phyloP scores from a whole-genome alignment of 106 monocot genomes.

The Apostasia ramifera region DNA sequence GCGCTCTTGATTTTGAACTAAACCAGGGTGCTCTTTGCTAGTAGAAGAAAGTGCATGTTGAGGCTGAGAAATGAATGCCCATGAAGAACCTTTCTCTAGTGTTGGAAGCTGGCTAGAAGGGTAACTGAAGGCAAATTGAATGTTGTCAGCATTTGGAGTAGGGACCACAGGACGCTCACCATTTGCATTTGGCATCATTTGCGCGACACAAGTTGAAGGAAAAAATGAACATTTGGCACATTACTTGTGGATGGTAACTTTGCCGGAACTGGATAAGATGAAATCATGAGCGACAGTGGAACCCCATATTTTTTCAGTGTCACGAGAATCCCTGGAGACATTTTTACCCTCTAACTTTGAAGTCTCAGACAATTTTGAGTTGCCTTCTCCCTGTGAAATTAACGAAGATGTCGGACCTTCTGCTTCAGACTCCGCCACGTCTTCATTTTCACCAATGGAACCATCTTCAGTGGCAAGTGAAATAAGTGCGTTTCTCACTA shows the following conservation, averaged over 20 bases:
- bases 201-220: conserved; percentile 35
- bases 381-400: conserved; percentile 40
- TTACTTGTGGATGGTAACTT: conserved; percentile 15
- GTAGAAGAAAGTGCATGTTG: conserved; percentile 21
- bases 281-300: conserved; percentile 32
- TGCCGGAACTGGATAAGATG: conserved; percentile 26
- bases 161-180: conserved; percentile 19
- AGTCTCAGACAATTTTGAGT: conserved; percentile 23
- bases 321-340: conserved; percentile 13
- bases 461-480: conserved; percentile 53
- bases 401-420: conserved; percentile 72
- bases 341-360: conserved; percentile 29
- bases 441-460: conserved; percentile 66
- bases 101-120: conserved; percentile 69
- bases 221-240: conserved; percentile 16
- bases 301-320: conserved; percentile 22
- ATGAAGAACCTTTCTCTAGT: conserved; percentile 66
- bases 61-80: conserved; percentile 51
- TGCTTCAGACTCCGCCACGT: conserved; percentile 68
- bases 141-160: conserved; percentile 17
- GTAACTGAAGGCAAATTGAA: conserved; percentile 77
- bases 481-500: conserved; percentile 34
- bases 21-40: conserved; percentile 16
- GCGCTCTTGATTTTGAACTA: conserved; percentile 13
- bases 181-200: conserved; percentile 32